These are phyloP conservation scores for Phlebiopsis gigantea DNA, from an alignment of 768 basidiomycete species.

Conservation along the genomic window DNA sequence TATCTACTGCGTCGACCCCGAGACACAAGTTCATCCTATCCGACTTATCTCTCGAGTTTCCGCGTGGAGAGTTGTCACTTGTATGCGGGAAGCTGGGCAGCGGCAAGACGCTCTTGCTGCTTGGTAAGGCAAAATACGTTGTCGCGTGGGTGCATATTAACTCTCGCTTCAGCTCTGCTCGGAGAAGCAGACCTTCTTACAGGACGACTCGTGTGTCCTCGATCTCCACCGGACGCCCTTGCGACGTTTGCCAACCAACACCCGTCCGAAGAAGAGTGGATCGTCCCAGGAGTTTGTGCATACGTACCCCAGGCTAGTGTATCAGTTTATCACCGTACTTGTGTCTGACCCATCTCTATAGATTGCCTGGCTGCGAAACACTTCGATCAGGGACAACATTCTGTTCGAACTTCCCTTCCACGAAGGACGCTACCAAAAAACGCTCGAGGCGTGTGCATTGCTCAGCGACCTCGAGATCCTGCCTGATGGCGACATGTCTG, in stretches of 20 bases:
- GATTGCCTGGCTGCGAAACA: conserved; percentile 15
- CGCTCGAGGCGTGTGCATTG: conserved; percentile 73
- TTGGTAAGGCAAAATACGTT: conserved; percentile 34
- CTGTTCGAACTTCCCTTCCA: conserved; percentile 75
- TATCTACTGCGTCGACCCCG: conserved; percentile 68
- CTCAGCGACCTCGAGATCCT: conserved; percentile 73
- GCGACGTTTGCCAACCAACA: conserved; percentile 46
- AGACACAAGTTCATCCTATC: conserved; percentile 72
- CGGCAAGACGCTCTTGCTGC: conserved; percentile 82
- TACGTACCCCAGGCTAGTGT: conserved; percentile 72
- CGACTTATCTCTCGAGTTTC: conserved; percentile 75
- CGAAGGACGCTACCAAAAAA: conserved; percentile 68
- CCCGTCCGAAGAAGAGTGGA: conserved; percentile 59
- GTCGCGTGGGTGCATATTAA: background rate
- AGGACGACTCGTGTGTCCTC: conserved; percentile 78
- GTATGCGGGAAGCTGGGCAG: conserved; percentile 88
- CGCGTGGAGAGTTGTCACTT: conserved; percentile 70
- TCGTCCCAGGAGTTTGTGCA: conserved; percentile 73
- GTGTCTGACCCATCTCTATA: background rate
- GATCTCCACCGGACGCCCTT: conserved; percentile 77
- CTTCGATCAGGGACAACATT: conserved; percentile 52
- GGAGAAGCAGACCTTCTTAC: conserved; percentile 84
- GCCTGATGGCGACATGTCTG: conserved; percentile 83
- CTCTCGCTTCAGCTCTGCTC: conserved; percentile 50
- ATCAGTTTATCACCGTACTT: no score